Evolutionary conservation across 495 filamentous ascomycete genomes (phyloP), one percentile per base, ranked within the genome.

Genomic region (Margaritispora aquatica): DNA sequence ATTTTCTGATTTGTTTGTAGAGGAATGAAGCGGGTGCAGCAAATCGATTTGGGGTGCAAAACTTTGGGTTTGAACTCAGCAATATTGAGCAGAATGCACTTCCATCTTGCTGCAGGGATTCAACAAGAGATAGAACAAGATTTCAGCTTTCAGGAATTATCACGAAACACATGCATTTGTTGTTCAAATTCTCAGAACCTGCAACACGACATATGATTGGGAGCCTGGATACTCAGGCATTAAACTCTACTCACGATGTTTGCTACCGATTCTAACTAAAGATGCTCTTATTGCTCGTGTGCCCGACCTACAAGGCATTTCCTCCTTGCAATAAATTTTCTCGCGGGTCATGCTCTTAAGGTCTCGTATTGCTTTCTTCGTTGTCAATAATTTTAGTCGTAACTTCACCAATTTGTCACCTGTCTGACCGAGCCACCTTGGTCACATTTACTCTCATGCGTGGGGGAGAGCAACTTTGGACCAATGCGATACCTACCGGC

Each of bases 401-500:
- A 3, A 15, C 38, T 44, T n/a, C 2, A 44, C 2, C 15, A 44
- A 44, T 44, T 44, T n/a, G 19, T 44, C 15, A 44, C 7, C 17
- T 44, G 8, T 44, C 8, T n/a, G 38, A 3, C 17, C 38, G 38
- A 44, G 8, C 10, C 15, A 10, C n/a, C n/a, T 24, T 9, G 47
- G 19, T n/a, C 47, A 50, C 26, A 23, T 23, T 24, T 22, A 50
- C 47, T 50, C 47, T 9, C 21, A 4, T 24, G 47, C 27, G 41
- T 44, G 54, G 27, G 44, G 34, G 31, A 26, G n/a, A 11, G 13
- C 0, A 2, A 26, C 20, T 1, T 17, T 49, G 38, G 26, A 59
- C 54, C 61, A 60, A 67, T 67, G 65, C 44, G 59, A 67, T 64
- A 59, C 51, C 17, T 58, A 23, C 54, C 38, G 17, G 54, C 53